These are phyloP conservation scores for Lactuca saligna DNA, from an alignment of 129 eudicot genomes.

Conservation along the genomic window DNA sequence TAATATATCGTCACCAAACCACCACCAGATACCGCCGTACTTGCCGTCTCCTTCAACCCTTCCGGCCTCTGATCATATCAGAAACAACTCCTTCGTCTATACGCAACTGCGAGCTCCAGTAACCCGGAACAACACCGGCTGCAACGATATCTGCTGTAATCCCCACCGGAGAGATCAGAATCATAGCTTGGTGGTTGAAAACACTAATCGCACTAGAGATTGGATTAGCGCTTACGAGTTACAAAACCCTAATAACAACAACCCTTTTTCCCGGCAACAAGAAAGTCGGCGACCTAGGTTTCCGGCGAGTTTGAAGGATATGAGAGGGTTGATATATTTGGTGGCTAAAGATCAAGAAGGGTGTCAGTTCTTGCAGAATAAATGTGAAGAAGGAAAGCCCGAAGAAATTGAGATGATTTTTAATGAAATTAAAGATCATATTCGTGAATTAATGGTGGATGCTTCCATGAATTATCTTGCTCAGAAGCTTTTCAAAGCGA, in stretches of 20 bases:
- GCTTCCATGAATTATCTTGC: constrained; percentile 46
- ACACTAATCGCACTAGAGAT: background rate
- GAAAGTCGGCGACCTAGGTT: constrained; percentile 12
- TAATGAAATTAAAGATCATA: constrained; percentile 50
- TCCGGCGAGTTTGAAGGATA: constrained; percentile 32
- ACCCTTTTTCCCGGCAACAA: background rate
- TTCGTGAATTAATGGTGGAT: constrained; percentile 54
- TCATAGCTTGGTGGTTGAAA: background rate
- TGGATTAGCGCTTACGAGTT: background rate
- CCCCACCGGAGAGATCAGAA: constrained; percentile 29
- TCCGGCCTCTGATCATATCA: constrained; percentile 4
- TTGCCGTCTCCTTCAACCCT: background rate
- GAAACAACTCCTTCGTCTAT: constrained; percentile 13
- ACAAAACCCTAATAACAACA: background rate
- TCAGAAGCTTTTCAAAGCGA: constrained; percentile 50
- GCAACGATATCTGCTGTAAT: constrained; percentile 27
- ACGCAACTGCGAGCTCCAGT: constrained; percentile 23
- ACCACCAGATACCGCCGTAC: constrained; percentile 1
- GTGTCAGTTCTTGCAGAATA: constrained; percentile 44
- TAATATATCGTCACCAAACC: constrained; percentile 23
- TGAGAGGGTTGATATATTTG: constrained; percentile 43
- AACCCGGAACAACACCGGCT: background rate
- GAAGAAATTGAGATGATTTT: constrained; percentile 55
- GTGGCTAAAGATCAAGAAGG: constrained; percentile 56
- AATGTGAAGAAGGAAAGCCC: constrained; percentile 39